Evolutionary conservation across 768 basidiomycete genomes (phyloP).

Genomic region (Pleurotus djamor): DNA sequence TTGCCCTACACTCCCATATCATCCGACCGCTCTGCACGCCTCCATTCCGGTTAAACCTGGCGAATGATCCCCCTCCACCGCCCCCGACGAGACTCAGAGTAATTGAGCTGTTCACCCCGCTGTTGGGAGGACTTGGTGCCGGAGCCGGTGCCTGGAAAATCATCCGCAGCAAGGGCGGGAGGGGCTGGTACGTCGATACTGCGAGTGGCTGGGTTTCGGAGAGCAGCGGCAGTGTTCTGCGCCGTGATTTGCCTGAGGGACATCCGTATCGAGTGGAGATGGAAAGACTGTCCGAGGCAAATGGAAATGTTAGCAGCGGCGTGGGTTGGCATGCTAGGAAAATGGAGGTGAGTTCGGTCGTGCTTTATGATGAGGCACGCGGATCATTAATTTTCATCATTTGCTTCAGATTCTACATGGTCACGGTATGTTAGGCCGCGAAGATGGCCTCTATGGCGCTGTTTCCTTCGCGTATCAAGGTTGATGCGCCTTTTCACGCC

Average conservation of each 20-base stretch:
- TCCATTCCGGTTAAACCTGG: conserved; percentile 66
- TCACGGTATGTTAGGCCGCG: conserved; percentile 86
- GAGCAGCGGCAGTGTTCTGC: conserved; percentile 41
- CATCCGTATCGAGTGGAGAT: conserved; percentile 76
- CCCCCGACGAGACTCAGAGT: conserved; percentile 79
- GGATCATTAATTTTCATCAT: conserved; percentile 6
- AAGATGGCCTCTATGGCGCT: conserved; percentile 92
- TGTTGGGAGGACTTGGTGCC: conserved; percentile 70
- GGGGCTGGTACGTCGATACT: conserved; percentile 94
- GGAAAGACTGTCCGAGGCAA: conserved; percentile 70
- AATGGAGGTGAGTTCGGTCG: conserved; percentile 79
- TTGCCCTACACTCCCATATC: conserved; percentile 73
- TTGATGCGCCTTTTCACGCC: conserved; percentile 29
- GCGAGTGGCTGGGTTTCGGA: conserved; percentile 73
- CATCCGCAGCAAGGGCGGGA: conserved; percentile 87
- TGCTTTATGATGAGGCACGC: background rate
- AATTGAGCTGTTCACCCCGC: conserved; percentile 75
- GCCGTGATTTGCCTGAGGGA: conserved; percentile 51
- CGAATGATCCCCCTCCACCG: conserved; percentile 26
- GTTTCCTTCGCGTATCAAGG: conserved; percentile 95
- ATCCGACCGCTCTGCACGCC: conserved; percentile 80
- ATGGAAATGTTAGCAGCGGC: conserved; percentile 87
- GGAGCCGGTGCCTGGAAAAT: conserved; percentile 88
- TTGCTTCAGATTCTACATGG: conserved; percentile 72
- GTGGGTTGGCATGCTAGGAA: conserved; percentile 97